Percentiles rank a stretch among this genome's conserved stretches.
Evolutionary conservation across 2,329 filamentous ascomycete genomes (phyloP).

Genomic region (Bisporella sp.): DNA sequence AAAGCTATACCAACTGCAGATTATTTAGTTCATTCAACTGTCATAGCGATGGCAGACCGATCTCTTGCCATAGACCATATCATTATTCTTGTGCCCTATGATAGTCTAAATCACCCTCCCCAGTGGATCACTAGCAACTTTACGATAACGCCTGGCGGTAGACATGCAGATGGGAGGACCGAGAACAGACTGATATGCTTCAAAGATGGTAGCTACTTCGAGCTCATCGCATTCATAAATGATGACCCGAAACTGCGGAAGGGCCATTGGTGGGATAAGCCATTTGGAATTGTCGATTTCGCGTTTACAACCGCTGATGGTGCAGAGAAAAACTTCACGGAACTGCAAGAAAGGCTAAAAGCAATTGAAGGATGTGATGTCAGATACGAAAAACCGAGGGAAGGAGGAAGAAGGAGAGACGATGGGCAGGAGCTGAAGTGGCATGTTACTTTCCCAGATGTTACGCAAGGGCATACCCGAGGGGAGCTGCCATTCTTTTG

Average conservation of each 20-base stretch:
- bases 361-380: conserved; percentile 24
- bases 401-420: conserved; percentile 46
- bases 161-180: conserved; percentile 52
- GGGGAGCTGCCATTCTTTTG: conserved; percentile 59
- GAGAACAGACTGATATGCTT: conserved; percentile 58
- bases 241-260: conserved; percentile 32
- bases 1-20: too few species aligned
- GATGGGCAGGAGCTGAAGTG: conserved; percentile 53
- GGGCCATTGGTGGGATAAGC: conserved; percentile 52
- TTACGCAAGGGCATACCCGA: conserved; percentile 23
- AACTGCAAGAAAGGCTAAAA: conserved; percentile 9
- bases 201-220: conserved; percentile 57
- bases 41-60: neutral
- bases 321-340: conserved; percentile 31
- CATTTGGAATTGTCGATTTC: conserved; percentile 53
- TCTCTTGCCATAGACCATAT: conserved; percentile 50
- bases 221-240: conserved; percentile 30
- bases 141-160: conserved; percentile 51
- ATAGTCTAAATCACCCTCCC: conserved; percentile 40
- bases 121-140: conserved; percentile 45
- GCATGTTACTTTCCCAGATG: conserved; percentile 43
- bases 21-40: too few species aligned
- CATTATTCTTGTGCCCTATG: conserved; percentile 52
- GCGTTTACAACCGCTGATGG: conserved; percentile 41
- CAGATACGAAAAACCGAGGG: conserved; percentile 40